A percentile compares a stretch with the other conserved stretches of the same genome.
Evolutionary conservation across 2,329 filamentous ascomycete genomes (phyloP).

Genomic region (Penicillium glabrum): DNA sequence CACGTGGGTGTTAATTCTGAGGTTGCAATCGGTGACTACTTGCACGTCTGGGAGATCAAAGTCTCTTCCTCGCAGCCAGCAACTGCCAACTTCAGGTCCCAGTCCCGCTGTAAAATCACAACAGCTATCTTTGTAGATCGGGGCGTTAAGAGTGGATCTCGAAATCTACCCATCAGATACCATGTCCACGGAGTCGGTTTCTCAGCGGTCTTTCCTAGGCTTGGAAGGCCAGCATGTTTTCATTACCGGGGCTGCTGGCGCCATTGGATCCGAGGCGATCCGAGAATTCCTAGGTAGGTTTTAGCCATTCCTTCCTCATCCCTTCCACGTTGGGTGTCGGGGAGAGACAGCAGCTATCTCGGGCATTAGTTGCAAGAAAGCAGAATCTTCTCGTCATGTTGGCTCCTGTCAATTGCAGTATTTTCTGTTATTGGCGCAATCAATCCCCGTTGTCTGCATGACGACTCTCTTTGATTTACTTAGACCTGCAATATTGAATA

Average conservation of each 20-base stretch:
- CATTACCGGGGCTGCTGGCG: constrained; percentile 54
- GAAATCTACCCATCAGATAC: background rate
- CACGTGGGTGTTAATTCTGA: background rate
- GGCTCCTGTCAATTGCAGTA: too few relatives aligned
- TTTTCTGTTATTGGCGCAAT: background rate
- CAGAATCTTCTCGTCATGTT: background rate
- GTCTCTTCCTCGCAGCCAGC: background rate
- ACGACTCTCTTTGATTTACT: background rate
- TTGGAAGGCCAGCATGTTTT: constrained; percentile 54
- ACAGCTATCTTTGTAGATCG: background rate
- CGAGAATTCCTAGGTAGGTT: constrained; percentile 53
- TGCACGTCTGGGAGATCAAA: background rate
- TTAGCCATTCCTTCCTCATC: background rate
- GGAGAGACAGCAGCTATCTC: background rate
- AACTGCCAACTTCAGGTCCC: background rate
- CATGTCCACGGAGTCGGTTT: background rate
- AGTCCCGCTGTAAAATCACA: background rate
- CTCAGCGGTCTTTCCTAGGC: constrained; percentile 42
- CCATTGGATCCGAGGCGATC: constrained; percentile 52
- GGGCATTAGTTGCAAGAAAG: background rate
- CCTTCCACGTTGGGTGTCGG: background rate
- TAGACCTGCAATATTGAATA: background rate
- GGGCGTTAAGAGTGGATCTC: background rate
- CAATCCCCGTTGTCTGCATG: background rate
- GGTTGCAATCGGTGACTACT: background rate